Percentiles rank a stretch among this genome's conserved stretches.
phyloP scores from a whole-genome alignment of 2,329 filamentous ascomycete genomes.

The Pseudogymnoascus sp. region DNA sequence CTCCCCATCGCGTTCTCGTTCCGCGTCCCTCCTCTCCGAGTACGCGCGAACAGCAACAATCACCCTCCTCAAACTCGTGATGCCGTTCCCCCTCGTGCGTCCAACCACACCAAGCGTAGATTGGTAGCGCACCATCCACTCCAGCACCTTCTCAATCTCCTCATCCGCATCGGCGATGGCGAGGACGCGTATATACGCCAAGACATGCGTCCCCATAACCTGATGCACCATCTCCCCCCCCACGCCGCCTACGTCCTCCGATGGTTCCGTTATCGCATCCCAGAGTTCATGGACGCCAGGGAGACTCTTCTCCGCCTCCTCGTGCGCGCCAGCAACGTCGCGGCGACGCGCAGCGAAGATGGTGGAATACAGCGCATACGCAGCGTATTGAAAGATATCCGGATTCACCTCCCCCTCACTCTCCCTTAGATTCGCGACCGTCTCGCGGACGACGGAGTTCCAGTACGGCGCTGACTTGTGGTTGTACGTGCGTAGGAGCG shows the following conservation, averaged over 20 bases:
- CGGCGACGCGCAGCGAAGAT: conserved; percentile 18
- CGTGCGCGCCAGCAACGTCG: not conserved
- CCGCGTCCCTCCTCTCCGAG: conserved; percentile 10
- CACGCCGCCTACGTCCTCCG: not conserved
- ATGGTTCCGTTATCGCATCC: not conserved
- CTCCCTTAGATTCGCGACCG: conserved; percentile 23
- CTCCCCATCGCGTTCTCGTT: conserved; percentile 11
- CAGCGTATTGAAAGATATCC: conserved; percentile 23
- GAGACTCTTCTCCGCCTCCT: not conserved
- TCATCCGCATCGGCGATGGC: conserved; percentile 53
- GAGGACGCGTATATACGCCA: conserved; percentile 57
- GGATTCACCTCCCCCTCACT: conserved; percentile 25
- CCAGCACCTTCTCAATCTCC: conserved; percentile 49
- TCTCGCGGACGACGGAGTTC: conserved; percentile 17
- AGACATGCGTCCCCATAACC: conserved; percentile 42
- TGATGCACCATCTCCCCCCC: conserved; percentile 33
- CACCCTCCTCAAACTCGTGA: conserved; percentile 15
- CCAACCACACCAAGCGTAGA: conserved; percentile 21
- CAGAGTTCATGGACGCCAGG: not conserved
- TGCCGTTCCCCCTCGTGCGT: conserved; percentile 18
- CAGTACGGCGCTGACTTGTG: not conserved
- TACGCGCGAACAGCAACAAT: conserved; percentile 23
- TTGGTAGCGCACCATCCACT: conserved; percentile 52
- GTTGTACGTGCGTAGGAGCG: not conserved
- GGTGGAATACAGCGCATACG: conserved; percentile 23